Conservation (phyloP, 257 asterid species). For the Solanum virginianum region DNA sequence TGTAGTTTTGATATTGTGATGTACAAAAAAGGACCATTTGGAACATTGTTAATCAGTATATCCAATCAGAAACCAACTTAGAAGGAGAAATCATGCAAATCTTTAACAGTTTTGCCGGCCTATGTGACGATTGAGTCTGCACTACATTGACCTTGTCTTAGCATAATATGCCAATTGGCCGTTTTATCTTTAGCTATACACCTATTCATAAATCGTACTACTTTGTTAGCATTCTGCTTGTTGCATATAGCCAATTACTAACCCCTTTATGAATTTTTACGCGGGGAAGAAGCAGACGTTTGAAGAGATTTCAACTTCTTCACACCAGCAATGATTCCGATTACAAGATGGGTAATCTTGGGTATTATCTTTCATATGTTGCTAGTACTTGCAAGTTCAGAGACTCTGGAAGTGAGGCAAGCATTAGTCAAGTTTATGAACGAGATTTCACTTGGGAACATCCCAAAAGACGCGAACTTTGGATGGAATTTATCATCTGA, state of each 20-base stretch:
- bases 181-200: not conserved
- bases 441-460: conserved; percentile 21
- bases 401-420: conserved; percentile 26
- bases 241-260: not conserved
- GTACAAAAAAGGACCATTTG: not conserved
- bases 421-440: conserved; percentile 46
- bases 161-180: not conserved
- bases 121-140: not conserved
- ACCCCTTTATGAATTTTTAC: not conserved
- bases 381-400: conserved; percentile 20
- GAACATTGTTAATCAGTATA: not conserved
- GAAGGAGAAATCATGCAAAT: not conserved
- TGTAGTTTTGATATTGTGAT: not conserved
- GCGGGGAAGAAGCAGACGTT: not conserved
- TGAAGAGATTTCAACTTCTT: not conserved
- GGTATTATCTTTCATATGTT: conserved; percentile 1
- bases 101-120: not conserved
- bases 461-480: conserved; percentile 13
- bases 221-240: not conserved
- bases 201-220: not conserved
- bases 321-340: not conserved
- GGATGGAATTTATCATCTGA: conserved; percentile 69
- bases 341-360: conserved; percentile 1
- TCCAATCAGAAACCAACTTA: not conserved
- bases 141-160: not conserved